A percentile compares a stretch with the other conserved stretches of the same genome.
Evolutionary conservation across 2,329 filamentous ascomycete species (phyloP).

Genomic region (Penicillium hesseltinei): DNA sequence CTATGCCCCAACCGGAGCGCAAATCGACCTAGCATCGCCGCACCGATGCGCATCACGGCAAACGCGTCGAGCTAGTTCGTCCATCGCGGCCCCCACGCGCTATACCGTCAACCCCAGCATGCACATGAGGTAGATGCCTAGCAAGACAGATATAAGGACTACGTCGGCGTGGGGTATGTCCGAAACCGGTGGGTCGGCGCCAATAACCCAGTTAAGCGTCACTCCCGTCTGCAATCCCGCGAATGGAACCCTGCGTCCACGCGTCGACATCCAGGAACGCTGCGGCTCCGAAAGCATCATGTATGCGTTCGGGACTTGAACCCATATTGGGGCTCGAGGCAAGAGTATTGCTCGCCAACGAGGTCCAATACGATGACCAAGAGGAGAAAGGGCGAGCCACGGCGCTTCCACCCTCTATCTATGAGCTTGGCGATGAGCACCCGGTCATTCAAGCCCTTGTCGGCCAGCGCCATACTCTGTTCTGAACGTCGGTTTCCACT

Average conservation of each 20-base stretch:
- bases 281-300: not conserved
- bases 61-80: not conserved
- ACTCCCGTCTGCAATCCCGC: not conserved
- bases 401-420: not conserved
- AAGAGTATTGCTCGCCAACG: not conserved
- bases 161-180: not conserved
- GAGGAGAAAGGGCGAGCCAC: too few relatives aligned
- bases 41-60: not conserved
- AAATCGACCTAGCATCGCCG: not conserved
- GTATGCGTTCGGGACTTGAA: not conserved
- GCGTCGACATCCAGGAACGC: not conserved
- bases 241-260: not conserved
- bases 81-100: not conserved
- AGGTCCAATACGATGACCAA: not conserved
- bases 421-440: not conserved
- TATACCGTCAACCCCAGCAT: not conserved
- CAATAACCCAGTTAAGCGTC: not conserved
- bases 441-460: not conserved
- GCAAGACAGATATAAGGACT: not conserved
- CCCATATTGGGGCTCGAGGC: not conserved
- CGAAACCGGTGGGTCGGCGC: not conserved
- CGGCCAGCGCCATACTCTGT: not conserved
- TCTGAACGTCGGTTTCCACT: not conserved
- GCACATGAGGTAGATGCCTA: not conserved
- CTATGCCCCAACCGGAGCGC: not conserved